These are phyloP conservation scores for Phalaenopsis equestris DNA, from an alignment of 106 monocot species.

Conservation along the genomic window DNA sequence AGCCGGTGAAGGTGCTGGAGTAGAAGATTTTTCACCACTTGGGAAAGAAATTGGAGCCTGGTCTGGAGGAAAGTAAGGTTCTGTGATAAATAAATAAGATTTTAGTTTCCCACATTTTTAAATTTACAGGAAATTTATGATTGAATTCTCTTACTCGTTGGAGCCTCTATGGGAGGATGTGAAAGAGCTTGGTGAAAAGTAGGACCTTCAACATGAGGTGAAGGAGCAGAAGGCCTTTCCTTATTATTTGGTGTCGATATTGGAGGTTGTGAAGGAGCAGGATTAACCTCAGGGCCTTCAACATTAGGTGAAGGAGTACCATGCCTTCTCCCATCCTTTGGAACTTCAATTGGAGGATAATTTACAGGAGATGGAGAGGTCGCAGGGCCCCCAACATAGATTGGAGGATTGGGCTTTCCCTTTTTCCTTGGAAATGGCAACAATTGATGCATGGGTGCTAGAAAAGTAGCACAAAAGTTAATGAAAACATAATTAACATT, in stretches of 20 bases:
- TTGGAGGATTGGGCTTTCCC: conserved; percentile 17
- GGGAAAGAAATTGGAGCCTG: conserved; percentile 6
- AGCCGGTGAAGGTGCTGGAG: conserved; percentile 23
- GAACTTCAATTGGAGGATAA: conserved; percentile 10
- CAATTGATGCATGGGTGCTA: conserved; percentile 19
- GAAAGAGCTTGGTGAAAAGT: conserved; percentile 4
- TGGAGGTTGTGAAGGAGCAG: conserved; percentile 23
- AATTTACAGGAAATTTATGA: neutral
- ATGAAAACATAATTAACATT: neutral
- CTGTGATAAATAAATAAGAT: conserved; percentile 18
- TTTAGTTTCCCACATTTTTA: neutral
- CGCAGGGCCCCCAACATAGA: conserved; percentile 13
- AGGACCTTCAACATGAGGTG: conserved; percentile 23
- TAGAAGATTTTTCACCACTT: conserved; percentile 6
- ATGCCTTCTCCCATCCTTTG: conserved; percentile 10
- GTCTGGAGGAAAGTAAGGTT: conserved; percentile 22
- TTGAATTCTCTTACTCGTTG: neutral
- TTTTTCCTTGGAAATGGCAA: conserved; percentile 16
- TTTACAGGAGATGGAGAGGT: conserved; percentile 10
- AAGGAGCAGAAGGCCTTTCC: conserved; percentile 21
- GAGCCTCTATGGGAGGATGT: conserved; percentile 8
- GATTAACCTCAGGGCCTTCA: conserved; percentile 10
- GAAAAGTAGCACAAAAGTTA: neutral
- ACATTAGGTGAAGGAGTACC: neutral
- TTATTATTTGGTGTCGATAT: conserved; percentile 14